Evolutionary conservation across 352 stramenopile genomes (phyloP), one percentile per base, ranked within the genome.

Genomic region (Aphanomyces stellatus): DNA sequence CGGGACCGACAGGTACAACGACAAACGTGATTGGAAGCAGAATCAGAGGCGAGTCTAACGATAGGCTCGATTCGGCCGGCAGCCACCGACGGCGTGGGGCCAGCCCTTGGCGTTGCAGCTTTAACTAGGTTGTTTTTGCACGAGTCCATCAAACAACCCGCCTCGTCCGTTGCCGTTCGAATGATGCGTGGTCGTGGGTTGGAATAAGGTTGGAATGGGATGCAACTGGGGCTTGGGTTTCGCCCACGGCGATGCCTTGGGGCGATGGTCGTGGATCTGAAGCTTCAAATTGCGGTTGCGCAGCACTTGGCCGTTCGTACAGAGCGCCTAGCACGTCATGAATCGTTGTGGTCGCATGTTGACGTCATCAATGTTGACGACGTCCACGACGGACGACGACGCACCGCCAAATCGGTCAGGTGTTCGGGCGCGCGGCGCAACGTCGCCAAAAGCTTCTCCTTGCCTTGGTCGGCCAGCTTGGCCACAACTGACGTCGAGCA

Each of bases 351-450:
- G 37, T 11, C 37, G n/a, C n/a, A 19, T 0, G 13, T n/a, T 46
- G 46, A 53, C 7, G 46, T 28, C 7, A 53, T 53, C 7, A 28
- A 53, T 53, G 19, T 43, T 43, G 17, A 43, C 8, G 8, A 43
- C 17, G 17, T 2, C 3, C n/a, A n/a, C n/a, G n/a, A n/a, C n/a
- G n/a, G 10, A 4, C 8, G 15, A 30, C 27, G 43, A 33, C 37
- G 10, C 31, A 65, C 59, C 13, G 30, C 31, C 24, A 65, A 28
- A 25, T 65, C 59, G 30, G 59, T 65, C 17, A 65, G 59, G n/a
- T 65, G 59, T n/a, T 53, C 59, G 7, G 80, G 80, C 0, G 80
- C 78, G 22, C 76, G 75, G 69, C 75, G 74, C n/a, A 88, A 66
- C 35, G 72, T 67, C 0, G n/a, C 19, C 2, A 76, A 69, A 17